Evolutionary conservation across 1,284 basidiomycete species (phyloP).

Genomic region (Hypsizygus ulmarius): DNA sequence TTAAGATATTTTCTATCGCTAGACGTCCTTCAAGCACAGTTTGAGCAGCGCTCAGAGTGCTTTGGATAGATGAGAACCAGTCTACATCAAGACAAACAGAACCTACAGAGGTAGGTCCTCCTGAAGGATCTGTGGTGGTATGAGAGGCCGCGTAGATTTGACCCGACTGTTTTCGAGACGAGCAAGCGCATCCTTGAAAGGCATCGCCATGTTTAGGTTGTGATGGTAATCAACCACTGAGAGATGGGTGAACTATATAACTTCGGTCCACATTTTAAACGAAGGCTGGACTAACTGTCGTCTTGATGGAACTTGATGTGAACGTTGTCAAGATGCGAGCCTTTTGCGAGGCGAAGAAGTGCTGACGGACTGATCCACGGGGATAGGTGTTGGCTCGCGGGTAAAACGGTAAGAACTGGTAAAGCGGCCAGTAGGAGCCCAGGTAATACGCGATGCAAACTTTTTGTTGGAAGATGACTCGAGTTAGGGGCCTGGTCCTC

Average conservation of each 20-base stretch:
- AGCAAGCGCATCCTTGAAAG: constrained; percentile 74
- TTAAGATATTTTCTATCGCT: constrained; percentile 75
- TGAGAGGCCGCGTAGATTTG: constrained; percentile 80
- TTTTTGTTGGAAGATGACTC: constrained; percentile 3
- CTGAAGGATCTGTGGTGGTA: constrained; percentile 89
- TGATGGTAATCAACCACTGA: constrained; percentile 12
- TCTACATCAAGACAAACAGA: constrained; percentile 5
- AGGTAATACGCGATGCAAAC: neutral
- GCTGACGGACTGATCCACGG: constrained; percentile 2
- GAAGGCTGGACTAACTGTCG: constrained; percentile 3
- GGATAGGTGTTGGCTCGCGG: neutral
- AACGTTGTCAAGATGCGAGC: constrained; percentile 3
- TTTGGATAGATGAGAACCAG: constrained; percentile 28
- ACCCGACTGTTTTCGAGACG: constrained; percentile 87
- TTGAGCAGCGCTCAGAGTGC: constrained; percentile 69
- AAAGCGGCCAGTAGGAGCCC: neutral
- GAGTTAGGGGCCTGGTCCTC: neutral
- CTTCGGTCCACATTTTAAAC: neutral
- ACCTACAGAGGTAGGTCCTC: constrained; percentile 80
- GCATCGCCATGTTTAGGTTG: constrained; percentile 52
- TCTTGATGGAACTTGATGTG: neutral
- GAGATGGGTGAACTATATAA: constrained; percentile 2
- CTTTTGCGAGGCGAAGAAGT: constrained; percentile 12
- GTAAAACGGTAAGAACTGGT: neutral
- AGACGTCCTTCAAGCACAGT: constrained; percentile 85